Conservation (phyloP, 805 yeast species). For the Crinitomyces ghanaensis region DNA sequence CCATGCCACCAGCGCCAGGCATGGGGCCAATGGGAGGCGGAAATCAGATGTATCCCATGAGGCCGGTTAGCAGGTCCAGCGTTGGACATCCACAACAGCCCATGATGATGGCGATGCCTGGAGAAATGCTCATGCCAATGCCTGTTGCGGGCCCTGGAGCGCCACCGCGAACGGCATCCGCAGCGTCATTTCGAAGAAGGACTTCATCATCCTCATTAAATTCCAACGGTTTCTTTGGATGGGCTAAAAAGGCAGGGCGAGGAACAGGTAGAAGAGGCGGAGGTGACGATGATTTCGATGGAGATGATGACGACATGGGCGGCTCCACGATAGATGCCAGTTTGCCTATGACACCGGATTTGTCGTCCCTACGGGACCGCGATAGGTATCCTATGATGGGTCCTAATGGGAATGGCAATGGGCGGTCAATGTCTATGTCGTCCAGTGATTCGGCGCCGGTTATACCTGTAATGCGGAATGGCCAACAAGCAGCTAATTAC, state of each 20-base stretch:
- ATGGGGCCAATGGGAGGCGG: too few species aligned
- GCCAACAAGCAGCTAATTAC: constrained; percentile 9
- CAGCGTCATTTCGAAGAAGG: constrained; percentile 8
- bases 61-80: not conserved
- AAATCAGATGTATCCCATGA: not conserved
- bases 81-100: too few species aligned
- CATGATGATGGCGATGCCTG: too few species aligned
- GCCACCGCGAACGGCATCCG: not conserved
- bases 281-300: constrained; percentile 18
- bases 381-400: constrained; percentile 25
- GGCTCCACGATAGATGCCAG: too few species aligned
- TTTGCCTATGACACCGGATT: constrained; percentile 29
- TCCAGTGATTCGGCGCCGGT: constrained; percentile 26
- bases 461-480: constrained; percentile 21
- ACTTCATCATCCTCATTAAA: constrained; percentile 10
- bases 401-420: constrained; percentile 3
- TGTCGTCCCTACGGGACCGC: constrained; percentile 22
- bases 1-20: constrained; percentile 1
- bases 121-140: too few species aligned
- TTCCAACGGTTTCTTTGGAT: constrained; percentile 17
- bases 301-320: constrained; percentile 15
- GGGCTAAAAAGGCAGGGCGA: constrained; percentile 14
- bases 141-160: not conserved
- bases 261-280: constrained; percentile 14
- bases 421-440: constrained; percentile 23